A percentile compares a stretch with the other conserved stretches of the same genome.
These are phyloP conservation scores for Aspergillus mulundensis DNA, from an alignment of 495 filamentous ascomycete species.

Conservation along the genomic window DNA sequence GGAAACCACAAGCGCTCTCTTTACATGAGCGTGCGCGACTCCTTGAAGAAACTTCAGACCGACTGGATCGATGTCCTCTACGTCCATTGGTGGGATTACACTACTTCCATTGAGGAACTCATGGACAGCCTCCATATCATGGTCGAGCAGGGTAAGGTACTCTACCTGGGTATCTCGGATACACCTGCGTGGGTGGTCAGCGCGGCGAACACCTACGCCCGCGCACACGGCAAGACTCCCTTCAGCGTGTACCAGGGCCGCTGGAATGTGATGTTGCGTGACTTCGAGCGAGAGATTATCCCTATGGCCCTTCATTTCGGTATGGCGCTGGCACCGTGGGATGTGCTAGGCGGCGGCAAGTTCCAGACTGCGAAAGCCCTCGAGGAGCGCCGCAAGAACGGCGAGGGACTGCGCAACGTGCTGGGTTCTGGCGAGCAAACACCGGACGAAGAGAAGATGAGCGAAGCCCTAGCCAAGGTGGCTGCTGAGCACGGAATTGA, in stretches of 20 bases:
- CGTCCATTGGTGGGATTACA: constrained; percentile 44
- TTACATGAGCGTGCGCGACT: constrained; percentile 48
- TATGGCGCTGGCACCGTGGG: constrained; percentile 10
- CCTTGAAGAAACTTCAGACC: constrained; percentile 60
- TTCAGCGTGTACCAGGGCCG: constrained; percentile 36
- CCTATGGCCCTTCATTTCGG: constrained; percentile 26
- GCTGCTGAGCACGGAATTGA: constrained; percentile 46
- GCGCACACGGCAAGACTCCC: constrained; percentile 21
- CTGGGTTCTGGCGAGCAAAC: constrained; percentile 15
- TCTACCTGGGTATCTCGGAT: constrained; percentile 45
- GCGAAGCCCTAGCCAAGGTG: constrained; percentile 47
- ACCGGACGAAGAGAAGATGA: constrained; percentile 40
- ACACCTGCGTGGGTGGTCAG: constrained; percentile 37
- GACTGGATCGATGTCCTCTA: constrained; percentile 57
- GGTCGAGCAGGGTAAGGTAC: constrained; percentile 39
- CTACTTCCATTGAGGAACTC: constrained; percentile 40
- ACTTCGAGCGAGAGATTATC: constrained; percentile 35
- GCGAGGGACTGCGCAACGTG: constrained; percentile 1
- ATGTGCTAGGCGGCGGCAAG: constrained; percentile 11
- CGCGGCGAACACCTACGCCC: constrained; percentile 33
- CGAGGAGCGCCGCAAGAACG: constrained; percentile 35
- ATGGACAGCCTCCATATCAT: constrained; percentile 43
- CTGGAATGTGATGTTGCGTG: constrained; percentile 43
- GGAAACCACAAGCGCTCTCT: constrained; percentile 60
- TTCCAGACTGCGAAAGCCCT: constrained; percentile 27